Evolutionary conservation across 805 yeast species (phyloP).

Genomic region (Hanseniaspora valbyensis): DNA sequence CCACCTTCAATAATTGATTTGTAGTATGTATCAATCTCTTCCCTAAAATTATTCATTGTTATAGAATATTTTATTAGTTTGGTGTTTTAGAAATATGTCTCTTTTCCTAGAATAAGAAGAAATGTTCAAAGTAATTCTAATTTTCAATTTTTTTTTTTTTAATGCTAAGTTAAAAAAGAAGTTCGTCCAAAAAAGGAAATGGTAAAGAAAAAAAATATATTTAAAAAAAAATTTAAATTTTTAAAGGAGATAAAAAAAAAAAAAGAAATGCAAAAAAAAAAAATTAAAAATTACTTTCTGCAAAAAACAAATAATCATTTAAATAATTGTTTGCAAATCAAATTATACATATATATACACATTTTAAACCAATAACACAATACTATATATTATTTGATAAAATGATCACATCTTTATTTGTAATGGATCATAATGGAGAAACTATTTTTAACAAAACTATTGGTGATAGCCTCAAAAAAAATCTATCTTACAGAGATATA

Average conservation of each 20-base stretch:
- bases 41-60: constrained; percentile 17
- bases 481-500: constrained; percentile 4
- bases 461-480: constrained; percentile 7
- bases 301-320: too few relatives aligned
- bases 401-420: constrained; percentile 9
- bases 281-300: not conserved
- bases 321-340: not conserved
- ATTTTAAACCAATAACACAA: not conserved
- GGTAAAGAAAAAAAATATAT: not conserved
- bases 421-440: constrained; percentile 4
- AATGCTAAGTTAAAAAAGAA: not conserved
- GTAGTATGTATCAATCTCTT: constrained; percentile 23
- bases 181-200: not conserved
- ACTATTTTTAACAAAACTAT: constrained; percentile 7
- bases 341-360: not conserved
- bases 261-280: not conserved
- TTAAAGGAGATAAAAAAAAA: not conserved
- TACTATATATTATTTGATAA: not conserved
- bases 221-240: not conserved
- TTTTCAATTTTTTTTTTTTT: not conserved
- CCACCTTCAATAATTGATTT: constrained; percentile 24
- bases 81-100: too few relatives aligned
- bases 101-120: too few relatives aligned
- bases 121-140: too few relatives aligned
- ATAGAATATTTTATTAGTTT: too few relatives aligned